phyloP scores from a whole-genome alignment of 495 filamentous ascomycete species.

The Xylaria telfairii region DNA sequence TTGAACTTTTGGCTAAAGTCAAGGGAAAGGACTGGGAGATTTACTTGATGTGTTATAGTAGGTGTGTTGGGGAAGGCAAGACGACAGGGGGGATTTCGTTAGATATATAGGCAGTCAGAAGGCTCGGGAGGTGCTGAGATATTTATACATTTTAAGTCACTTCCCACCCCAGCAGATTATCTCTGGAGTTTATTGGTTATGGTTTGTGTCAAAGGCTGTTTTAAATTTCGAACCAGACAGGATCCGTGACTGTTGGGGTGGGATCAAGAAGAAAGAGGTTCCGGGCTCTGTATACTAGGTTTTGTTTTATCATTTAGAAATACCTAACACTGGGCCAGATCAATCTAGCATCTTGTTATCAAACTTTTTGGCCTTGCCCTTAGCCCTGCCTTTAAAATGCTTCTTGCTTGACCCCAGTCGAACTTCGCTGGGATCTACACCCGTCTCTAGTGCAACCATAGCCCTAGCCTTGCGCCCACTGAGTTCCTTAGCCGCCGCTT shows the following conservation, averaged over 20 bases:
- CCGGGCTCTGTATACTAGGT: too few species aligned
- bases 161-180: not conserved
- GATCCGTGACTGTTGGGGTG: not conserved
- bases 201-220: not conserved
- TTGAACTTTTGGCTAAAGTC: not conserved
- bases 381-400: slow-evolving; percentile 84
- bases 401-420: slow-evolving; percentile 78
- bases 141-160: not conserved
- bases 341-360: slow-evolving; percentile 40
- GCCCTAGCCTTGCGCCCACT: slow-evolving; percentile 83
- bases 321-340: not conserved
- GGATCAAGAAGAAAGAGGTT: not conserved
- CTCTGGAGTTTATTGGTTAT: not conserved
- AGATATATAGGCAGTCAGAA: not conserved
- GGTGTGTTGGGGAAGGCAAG: not conserved
- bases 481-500: slow-evolving; percentile 64
- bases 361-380: slow-evolving; percentile 60
- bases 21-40: not conserved
- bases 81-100: not conserved
- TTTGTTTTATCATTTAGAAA: not conserved
- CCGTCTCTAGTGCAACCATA: slow-evolving; percentile 84
- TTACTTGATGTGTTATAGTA: not conserved
- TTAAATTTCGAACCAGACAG: not conserved
- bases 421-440: slow-evolving; percentile 83
- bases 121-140: too few species aligned